Base-by-base conservation (phyloP, 1,284 basidiomycete species). In the Schizophyllum commune region DNA sequence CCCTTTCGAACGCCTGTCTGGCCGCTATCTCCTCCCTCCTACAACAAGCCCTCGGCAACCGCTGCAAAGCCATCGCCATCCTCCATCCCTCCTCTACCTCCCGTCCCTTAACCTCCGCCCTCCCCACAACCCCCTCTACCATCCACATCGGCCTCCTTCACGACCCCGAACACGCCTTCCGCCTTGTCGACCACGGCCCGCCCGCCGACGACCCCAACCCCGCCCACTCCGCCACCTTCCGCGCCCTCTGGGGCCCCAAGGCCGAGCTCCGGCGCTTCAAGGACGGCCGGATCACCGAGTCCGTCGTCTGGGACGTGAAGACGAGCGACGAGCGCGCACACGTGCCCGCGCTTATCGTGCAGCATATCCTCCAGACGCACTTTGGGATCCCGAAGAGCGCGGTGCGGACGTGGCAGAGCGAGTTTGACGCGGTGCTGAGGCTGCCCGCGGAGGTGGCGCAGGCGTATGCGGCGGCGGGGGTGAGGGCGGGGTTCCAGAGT, bases 251-350 rank as follows among this genome's bases (percentile, higher is more conserved):
- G 97, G 96, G 96, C 1, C 79, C 86, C 57, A 92, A 93, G 70
- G 88, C 96, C 0, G 96, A 99, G 72, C 78, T 98, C 20, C 84
- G 97, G n/a, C 85, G 96, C 19, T 99, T 99, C 81, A 96, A 98
- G 72, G 96, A 99, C 69, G 96, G 96, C 0, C 83, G 89, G 5
- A 98, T 99, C 64, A 73, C 85, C 6, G 94, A 98, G 73, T 94
- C 92, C 70, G 94, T 99, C 13, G 94, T 98, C 0, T 99, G 97
- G 97, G 84, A 90, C 6, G 83, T 89, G 15, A 81, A 80, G 64
- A 85, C 79, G 5, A 78, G 80, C 0, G 91, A 94, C 64, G 92
- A 95, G 65, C 87, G 92, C 7, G 80, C 85, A 1, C 83, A 88
- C 58, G 88, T 99, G 52, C 94, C 95, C 0, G 76, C 80, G 7